Evolutionary conservation across 1,284 basidiomycete genomes (phyloP).

Genomic region (Tranzscheliella williamsii): DNA sequence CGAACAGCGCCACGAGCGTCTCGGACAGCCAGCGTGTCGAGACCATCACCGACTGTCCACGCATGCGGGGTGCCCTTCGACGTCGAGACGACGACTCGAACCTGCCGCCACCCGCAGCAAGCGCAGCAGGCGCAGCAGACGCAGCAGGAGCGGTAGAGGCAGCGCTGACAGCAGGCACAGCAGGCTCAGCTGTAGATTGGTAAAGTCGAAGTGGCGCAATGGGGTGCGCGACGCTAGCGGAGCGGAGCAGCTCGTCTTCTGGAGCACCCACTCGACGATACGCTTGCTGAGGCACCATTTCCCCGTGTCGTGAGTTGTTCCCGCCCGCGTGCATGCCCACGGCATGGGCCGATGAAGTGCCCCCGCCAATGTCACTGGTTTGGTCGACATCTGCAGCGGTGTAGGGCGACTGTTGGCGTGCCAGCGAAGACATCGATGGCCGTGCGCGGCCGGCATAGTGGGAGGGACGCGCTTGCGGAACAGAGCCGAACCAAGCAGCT

Average conservation of each 20-base stretch:
- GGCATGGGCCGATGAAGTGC: too few species aligned
- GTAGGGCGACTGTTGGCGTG: background rate
- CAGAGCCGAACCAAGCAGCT: slow-evolving; percentile 12
- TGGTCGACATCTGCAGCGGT: background rate
- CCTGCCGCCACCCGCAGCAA: too few species aligned
- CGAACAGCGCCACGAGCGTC: slow-evolving; percentile 31
- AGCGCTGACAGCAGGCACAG: background rate
- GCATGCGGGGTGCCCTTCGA: slow-evolving; percentile 31
- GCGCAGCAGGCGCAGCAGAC: background rate
- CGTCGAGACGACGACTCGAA: slow-evolving; percentile 8
- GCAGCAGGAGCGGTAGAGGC: too few species aligned
- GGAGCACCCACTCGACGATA: slow-evolving; percentile 24
- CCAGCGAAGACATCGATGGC: slow-evolving; percentile 32
- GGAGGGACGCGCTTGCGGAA: background rate
- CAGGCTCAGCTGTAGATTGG: too few species aligned
- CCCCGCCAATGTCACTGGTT: background rate
- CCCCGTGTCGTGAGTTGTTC: too few species aligned
- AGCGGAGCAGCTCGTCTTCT: slow-evolving; percentile 16
- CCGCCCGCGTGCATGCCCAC: background rate
- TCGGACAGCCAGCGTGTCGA: slow-evolving; percentile 42
- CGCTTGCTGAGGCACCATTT: slow-evolving; percentile 7
- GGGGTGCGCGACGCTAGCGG: slow-evolving; percentile 21
- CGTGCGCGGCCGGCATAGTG: slow-evolving; percentile 9
- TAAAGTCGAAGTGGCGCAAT: slow-evolving; percentile 20
- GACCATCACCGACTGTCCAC: slow-evolving; percentile 33